Evolutionary conservation across 2,329 filamentous ascomycete genomes (phyloP).

Genomic region (Apiospora kogelbergensis): DNA sequence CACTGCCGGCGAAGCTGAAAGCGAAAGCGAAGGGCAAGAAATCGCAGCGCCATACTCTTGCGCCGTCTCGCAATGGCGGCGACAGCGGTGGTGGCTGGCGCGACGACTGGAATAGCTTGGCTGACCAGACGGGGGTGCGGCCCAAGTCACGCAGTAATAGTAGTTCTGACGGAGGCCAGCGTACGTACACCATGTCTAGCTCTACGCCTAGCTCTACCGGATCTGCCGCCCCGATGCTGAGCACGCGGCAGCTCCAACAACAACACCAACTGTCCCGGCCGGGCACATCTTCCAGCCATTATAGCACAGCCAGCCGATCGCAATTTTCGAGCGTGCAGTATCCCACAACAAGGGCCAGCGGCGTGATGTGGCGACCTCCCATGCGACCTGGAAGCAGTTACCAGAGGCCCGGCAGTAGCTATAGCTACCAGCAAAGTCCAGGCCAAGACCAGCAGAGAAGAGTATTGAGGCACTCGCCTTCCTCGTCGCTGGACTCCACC

Average conservation of each 20-base stretch:
- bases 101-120: slow-evolving; percentile 24
- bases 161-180: neutral
- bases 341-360: neutral
- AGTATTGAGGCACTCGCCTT: neutral
- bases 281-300: neutral
- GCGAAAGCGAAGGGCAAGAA: neutral
- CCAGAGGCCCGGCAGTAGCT: neutral
- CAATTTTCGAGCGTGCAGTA: neutral
- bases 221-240: neutral
- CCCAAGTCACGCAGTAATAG: neutral
- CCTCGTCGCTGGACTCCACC: neutral
- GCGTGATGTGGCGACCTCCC: neutral
- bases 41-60: neutral
- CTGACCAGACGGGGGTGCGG: slow-evolving; percentile 17
- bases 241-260: neutral
- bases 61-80: neutral
- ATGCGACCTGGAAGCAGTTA: neutral
- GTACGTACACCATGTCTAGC: slow-evolving; percentile 3
- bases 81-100: slow-evolving; percentile 19
- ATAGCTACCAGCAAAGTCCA: neutral
- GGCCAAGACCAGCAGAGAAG: neutral
- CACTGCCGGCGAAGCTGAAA: slow-evolving; percentile 13
- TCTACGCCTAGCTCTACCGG: neutral
- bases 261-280: neutral
- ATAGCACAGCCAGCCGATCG: neutral